These are phyloP conservation scores for Scenedesmus sp. DNA, from an alignment of 163 green algal species.

Conservation along the genomic window DNA sequence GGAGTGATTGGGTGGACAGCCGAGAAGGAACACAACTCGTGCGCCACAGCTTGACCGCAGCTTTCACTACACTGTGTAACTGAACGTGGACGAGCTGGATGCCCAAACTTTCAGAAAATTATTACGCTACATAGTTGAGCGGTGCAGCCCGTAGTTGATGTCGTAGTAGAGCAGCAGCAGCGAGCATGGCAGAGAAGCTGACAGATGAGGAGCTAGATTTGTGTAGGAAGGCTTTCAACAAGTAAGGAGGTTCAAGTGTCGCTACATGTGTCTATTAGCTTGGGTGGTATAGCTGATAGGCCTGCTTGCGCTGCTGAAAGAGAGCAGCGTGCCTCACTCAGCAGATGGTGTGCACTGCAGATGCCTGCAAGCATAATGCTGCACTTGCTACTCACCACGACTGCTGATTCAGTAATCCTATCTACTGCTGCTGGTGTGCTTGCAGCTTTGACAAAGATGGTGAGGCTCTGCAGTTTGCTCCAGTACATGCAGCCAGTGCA, in stretches of 20 bases:
- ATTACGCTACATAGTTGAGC: not conserved
- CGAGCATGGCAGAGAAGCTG: slow-evolving; percentile 1
- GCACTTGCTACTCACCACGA: not conserved
- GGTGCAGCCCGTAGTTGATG: not conserved
- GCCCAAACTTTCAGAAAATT: not conserved
- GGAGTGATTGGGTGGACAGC: not conserved
- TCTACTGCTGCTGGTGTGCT: not conserved
- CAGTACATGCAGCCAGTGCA: not conserved
- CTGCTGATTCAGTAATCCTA: too few relatives aligned
- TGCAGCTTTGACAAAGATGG: slow-evolving; percentile 50
- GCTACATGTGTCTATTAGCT: not conserved
- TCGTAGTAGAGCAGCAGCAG: not conserved
- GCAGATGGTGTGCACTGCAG: not conserved
- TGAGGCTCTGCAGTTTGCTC: not conserved
- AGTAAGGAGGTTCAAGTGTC: not conserved
- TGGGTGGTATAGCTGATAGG: not conserved
- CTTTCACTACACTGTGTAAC: not conserved
- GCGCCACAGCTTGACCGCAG: not conserved
- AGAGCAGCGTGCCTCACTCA: not conserved
- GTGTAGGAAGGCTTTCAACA: slow-evolving; percentile 45
- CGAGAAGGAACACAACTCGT: not conserved
- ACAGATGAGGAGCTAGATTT: slow-evolving; percentile 47
- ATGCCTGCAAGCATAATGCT: not conserved
- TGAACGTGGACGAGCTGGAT: not conserved
- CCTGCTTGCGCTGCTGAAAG: not conserved